Conservation (phyloP, 257 asterid genomes). For the Forsythia viridissima region DNA sequence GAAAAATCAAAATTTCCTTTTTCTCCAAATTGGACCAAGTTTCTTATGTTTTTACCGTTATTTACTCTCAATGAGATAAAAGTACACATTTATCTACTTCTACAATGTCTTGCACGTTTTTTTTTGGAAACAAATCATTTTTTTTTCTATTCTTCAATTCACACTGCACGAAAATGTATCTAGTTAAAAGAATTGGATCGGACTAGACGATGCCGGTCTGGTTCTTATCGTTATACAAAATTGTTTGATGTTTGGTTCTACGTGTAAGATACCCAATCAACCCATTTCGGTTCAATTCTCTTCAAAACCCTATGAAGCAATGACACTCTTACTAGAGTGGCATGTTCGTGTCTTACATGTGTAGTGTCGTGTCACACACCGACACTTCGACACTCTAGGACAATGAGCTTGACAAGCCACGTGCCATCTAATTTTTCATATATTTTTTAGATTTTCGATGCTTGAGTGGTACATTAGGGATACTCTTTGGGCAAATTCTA, state of each 20-base stretch:
- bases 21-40: not conserved
- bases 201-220: constrained; percentile 34
- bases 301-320: not conserved
- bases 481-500: not conserved
- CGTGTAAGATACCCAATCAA: not conserved
- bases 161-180: not conserved
- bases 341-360: too few relatives aligned
- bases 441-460: too few relatives aligned
- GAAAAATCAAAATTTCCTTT: not conserved
- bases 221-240: too few relatives aligned
- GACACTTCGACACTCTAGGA: not conserved
- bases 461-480: not conserved
- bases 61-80: not conserved
- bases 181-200: not conserved
- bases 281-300: not conserved
- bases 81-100: not conserved
- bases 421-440: too few relatives aligned
- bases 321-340: too few relatives aligned
- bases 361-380: not conserved
- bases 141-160: not conserved
- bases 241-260: not conserved
- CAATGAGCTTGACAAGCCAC: not conserved
- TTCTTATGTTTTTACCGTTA: not conserved
- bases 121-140: not conserved
- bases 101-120: not conserved